Percentiles rank a stretch among this genome's conserved stretches.
These are phyloP conservation scores for Suillus weaverae DNA, from an alignment of 768 basidiomycete species.

Conservation along the genomic window DNA sequence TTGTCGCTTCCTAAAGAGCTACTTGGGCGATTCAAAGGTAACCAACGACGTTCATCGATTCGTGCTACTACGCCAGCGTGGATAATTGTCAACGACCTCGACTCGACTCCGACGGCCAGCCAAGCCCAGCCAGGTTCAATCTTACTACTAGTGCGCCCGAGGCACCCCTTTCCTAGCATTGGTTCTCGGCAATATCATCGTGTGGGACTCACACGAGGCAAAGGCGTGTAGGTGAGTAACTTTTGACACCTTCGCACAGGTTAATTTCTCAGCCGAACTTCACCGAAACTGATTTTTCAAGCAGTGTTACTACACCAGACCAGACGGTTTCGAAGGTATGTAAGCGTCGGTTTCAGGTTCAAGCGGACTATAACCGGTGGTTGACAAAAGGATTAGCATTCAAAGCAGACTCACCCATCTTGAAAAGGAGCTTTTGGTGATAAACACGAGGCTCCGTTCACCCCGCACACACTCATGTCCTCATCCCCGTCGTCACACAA, in stretches of 20 bases:
- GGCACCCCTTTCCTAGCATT: background rate
- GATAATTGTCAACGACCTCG: background rate
- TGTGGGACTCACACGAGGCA: background rate
- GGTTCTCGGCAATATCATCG: background rate
- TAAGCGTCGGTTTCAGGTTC: background rate
- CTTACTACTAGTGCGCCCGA: background rate
- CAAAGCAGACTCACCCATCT: background rate
- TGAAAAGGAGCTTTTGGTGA: background rate
- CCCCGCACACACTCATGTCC: slow-evolving; percentile 15
- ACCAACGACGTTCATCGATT: background rate
- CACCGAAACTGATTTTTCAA: background rate
- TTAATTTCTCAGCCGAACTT: background rate
- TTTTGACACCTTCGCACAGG: background rate
- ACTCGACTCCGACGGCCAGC: background rate
- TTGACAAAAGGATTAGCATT: background rate
- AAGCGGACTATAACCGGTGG: background rate
- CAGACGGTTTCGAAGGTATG: background rate
- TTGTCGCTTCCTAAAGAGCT: background rate
- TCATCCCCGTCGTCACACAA: slow-evolving; percentile 28
- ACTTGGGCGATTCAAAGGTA: background rate
- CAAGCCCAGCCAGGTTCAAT: no score
- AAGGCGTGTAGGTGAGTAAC: background rate
- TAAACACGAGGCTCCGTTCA: background rate
- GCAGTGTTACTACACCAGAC: background rate
- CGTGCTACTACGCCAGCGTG: background rate